Evolutionary conservation across 768 basidiomycete genomes (phyloP).

Genomic region (Pleurotus ostreatus): DNA sequence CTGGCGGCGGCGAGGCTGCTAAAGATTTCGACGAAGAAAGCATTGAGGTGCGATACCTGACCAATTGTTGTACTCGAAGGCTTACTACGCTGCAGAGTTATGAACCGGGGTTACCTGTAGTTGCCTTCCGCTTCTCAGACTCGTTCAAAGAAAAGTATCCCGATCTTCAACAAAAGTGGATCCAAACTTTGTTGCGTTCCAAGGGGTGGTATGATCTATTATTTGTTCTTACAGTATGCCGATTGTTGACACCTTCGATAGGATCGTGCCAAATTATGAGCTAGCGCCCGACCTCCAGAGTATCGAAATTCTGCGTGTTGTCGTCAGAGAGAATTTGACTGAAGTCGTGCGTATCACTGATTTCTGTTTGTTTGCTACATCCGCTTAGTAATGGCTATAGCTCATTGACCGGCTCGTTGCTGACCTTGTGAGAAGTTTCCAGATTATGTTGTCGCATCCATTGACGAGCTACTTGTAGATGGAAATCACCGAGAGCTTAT

Average conservation of each 20-base stretch:
- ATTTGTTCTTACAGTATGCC: slow-evolving; percentile 10
- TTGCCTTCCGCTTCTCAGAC: slow-evolving; percentile 61
- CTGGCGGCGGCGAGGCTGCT: slow-evolving; percentile 19
- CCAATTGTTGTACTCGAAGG: slow-evolving; percentile 9
- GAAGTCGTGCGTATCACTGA: slow-evolving; percentile 31
- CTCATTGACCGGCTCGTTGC: slow-evolving; percentile 60
- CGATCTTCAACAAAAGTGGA: slow-evolving; percentile 56
- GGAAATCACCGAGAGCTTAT: slow-evolving; percentile 59
- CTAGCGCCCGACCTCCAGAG: slow-evolving; percentile 50
- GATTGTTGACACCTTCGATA: slow-evolving; percentile 7
- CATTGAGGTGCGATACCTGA: slow-evolving; percentile 42
- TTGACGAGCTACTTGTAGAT: slow-evolving; percentile 31
- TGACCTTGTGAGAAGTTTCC: slow-evolving; percentile 53
- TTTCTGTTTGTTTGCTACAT: slow-evolving; percentile 37
- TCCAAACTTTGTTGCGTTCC: slow-evolving; percentile 44
- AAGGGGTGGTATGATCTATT: slow-evolving; percentile 48
- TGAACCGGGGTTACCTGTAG: slow-evolving; percentile 59
- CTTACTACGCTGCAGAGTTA: slow-evolving; percentile 33
- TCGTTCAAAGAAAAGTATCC: slow-evolving; percentile 51
- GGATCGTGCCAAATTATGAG: slow-evolving; percentile 52
- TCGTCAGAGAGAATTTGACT: slow-evolving; percentile 57
- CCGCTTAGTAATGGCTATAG: slow-evolving; percentile 47
- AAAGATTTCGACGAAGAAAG: slow-evolving; percentile 43
- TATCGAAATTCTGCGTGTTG: slow-evolving; percentile 60
- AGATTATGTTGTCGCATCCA: neutral